Conservation (phyloP, 1,284 basidiomycete genomes). For the Trichosporon sp. region DNA sequence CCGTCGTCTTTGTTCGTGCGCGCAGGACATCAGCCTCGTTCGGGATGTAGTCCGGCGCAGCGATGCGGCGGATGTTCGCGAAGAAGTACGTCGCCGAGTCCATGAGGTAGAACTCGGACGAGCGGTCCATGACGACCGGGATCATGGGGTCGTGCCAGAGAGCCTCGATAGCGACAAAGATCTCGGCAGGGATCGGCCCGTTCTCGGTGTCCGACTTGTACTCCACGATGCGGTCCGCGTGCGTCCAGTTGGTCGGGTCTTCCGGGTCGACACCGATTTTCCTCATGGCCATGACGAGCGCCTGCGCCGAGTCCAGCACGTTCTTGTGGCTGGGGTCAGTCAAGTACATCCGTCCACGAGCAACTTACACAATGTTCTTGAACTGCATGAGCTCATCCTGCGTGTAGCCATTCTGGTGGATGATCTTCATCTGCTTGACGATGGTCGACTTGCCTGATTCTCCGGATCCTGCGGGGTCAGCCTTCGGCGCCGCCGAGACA, state of each 20-base stretch:
- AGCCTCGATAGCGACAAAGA: conserved; percentile 72
- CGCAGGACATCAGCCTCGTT: conserved; percentile 84
- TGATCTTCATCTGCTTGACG: conserved; percentile 99
- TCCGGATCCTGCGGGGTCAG: conserved; percentile 58
- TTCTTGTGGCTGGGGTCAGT: conserved; percentile 53
- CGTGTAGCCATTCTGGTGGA: conserved; percentile 90
- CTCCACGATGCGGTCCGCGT: conserved; percentile 53
- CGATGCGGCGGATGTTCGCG: conserved; percentile 75
- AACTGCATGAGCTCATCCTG: conserved; percentile 73
- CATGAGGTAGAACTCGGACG: conserved; percentile 91
- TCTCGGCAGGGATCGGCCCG: conserved; percentile 50
- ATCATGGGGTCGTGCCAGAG: conserved; percentile 92
- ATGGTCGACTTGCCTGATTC: conserved; percentile 93
- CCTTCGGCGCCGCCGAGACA: no score
- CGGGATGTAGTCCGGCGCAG: conserved; percentile 72
- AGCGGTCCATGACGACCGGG: conserved; percentile 75
- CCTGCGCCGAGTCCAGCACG: conserved; percentile 83
- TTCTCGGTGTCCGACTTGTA: conserved; percentile 52
- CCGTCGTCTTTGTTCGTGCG: conserved; percentile 84
- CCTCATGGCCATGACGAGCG: conserved; percentile 80
- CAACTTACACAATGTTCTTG: conserved; percentile 62
- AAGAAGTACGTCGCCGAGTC: conserved; percentile 94
- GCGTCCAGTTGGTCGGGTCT: conserved; percentile 67
- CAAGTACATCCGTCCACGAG: background rate
- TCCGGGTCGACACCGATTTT: conserved; percentile 82